phyloP scores from a whole-genome alignment of 2,329 filamentous ascomycete species.

The Cadophora malorum region DNA sequence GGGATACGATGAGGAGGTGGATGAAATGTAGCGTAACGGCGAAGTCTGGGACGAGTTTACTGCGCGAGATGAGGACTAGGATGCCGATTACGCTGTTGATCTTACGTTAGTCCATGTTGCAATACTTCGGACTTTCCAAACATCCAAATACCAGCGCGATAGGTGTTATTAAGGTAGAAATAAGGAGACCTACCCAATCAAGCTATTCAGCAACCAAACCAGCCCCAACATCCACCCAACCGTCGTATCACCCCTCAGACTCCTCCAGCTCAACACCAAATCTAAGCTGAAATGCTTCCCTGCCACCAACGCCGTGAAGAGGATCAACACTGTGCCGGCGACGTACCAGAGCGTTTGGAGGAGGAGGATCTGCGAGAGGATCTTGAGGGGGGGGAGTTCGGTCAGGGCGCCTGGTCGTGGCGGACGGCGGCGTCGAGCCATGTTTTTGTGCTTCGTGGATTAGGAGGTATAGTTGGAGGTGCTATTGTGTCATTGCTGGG shows the following conservation, averaged over 20 bases:
- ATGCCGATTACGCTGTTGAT: slow-evolving; percentile 76
- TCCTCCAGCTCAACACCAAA: slow-evolving; percentile 68
- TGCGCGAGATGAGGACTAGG: slow-evolving; percentile 82
- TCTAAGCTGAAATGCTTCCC: slow-evolving; percentile 64
- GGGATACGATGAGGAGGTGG: slow-evolving; percentile 76
- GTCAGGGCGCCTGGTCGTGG: slow-evolving; percentile 69
- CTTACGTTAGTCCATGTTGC: slow-evolving; percentile 1
- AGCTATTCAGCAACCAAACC: slow-evolving; percentile 70
- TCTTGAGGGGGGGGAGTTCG: slow-evolving; percentile 70
- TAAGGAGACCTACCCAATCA: slow-evolving; percentile 60
- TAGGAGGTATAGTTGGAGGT: neutral
- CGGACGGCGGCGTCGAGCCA: slow-evolving; percentile 60
- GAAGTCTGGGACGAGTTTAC: slow-evolving; percentile 95
- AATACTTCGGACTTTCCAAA: too few species aligned
- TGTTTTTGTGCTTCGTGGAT: slow-evolving; percentile 26
- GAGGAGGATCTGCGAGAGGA: slow-evolving; percentile 69
- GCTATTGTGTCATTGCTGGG: slow-evolving; percentile 15
- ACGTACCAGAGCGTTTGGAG: slow-evolving; percentile 71
- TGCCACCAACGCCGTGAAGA: slow-evolving; percentile 72
- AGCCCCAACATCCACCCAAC: slow-evolving; percentile 72
- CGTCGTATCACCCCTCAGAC: slow-evolving; percentile 69
- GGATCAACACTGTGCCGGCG: slow-evolving; percentile 64
- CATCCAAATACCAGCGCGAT: neutral
- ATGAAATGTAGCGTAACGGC: slow-evolving; percentile 86
- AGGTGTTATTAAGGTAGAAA: neutral